Conservation (phyloP, 257 asterid genomes). For the Perilla frutescens region DNA sequence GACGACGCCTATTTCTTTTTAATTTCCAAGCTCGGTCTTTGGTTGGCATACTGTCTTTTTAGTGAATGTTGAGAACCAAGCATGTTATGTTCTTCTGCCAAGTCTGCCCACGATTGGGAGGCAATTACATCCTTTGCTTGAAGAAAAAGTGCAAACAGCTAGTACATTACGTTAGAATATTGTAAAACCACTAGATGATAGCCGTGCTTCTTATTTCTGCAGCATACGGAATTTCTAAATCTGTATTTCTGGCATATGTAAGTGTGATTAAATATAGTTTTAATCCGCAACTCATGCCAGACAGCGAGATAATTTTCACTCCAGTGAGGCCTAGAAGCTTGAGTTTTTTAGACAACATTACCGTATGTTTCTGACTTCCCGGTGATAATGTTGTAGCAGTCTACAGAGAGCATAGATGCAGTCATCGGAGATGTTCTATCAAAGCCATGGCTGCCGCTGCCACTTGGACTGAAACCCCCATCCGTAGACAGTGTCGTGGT, state of each 20-base stretch:
- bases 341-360: conserved; percentile 11
- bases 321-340: neutral
- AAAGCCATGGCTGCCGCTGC: conserved; percentile 95
- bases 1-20: neutral
- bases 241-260: neutral
- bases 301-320: neutral
- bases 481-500: conserved; percentile 68
- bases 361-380: neutral
- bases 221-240: neutral
- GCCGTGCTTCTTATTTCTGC: neutral
- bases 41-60: neutral
- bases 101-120: neutral
- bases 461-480: conserved; percentile 89
- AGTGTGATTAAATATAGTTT: neutral
- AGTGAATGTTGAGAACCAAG: neutral
- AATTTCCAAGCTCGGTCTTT: neutral
- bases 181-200: neutral
- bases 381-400: conserved; percentile 44
- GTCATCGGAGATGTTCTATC: conserved; percentile 84
- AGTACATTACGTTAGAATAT: neutral
- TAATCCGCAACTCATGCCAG: conserved; percentile 13
- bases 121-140: neutral
- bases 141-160: neutral
- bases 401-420: conserved; percentile 89
- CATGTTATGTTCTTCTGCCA: neutral